phyloP scores from a whole-genome alignment of 2,329 filamentous ascomycete species.

The Fusarium newnesense region DNA sequence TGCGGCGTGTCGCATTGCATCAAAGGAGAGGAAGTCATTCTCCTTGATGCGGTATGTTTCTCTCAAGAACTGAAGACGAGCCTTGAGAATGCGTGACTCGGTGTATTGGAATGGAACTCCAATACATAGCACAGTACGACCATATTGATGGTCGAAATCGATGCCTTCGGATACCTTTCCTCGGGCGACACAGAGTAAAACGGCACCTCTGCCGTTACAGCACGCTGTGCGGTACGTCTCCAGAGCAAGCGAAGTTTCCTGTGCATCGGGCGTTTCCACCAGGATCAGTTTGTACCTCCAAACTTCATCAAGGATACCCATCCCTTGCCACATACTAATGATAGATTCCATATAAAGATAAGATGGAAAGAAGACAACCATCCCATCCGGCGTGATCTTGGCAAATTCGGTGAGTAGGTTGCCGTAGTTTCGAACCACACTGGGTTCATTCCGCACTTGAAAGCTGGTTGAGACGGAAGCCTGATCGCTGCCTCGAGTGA shows the following conservation, averaged over 20 bases:
- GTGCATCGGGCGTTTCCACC: constrained; percentile 96
- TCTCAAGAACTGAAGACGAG: constrained; percentile 91
- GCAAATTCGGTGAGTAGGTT: constrained; percentile 94
- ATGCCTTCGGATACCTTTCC: constrained; percentile 98
- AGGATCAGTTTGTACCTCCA: constrained; percentile 99
- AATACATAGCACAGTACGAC: constrained; percentile 93
- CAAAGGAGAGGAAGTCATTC: constrained; percentile 97
- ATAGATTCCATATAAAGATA: constrained; percentile 99
- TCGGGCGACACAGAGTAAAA: constrained; percentile 93
- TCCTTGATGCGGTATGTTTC: constrained; percentile 97
- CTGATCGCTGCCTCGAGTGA: constrained; percentile 94
- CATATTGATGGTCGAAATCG: constrained; percentile 99
- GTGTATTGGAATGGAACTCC: constrained; percentile 99
- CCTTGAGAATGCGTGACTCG: constrained; percentile 95
- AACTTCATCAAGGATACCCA: constrained; percentile 96
- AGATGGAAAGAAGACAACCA: constrained; percentile 99
- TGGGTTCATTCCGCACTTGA: constrained; percentile 93
- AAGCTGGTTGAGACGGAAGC: constrained; percentile 93
- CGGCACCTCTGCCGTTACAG: constrained; percentile 93
- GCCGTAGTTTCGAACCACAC: constrained; percentile 97
- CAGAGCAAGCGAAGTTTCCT: constrained; percentile 93
- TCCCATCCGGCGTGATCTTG: constrained; percentile 93
- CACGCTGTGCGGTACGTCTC: constrained; percentile 98
- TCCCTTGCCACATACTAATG: constrained; percentile 99
- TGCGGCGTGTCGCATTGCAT: constrained; percentile 98